Percentiles rank a stretch among this genome's conserved stretches.
phyloP scores from a whole-genome alignment of 2,329 filamentous ascomycete species.

The Alternaria sp. region DNA sequence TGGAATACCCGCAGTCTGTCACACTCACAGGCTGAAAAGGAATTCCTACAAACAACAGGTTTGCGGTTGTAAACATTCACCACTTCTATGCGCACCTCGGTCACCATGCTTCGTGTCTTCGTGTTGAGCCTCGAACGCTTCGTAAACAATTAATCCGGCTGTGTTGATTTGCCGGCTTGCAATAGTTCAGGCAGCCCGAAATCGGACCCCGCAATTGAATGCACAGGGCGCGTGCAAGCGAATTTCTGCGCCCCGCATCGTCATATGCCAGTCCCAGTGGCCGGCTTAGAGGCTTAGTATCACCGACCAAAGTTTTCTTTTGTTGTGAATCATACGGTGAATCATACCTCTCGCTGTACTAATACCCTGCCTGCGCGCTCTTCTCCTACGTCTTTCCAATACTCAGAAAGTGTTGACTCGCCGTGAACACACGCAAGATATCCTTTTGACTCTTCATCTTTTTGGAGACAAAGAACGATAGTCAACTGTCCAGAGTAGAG shows the following conservation, averaged over 20 bases:
- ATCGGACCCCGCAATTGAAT: constrained; percentile 21
- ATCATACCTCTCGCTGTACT: constrained; percentile 18
- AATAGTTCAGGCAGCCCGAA: constrained; percentile 14
- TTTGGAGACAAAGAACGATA: not conserved
- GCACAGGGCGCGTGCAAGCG: constrained; percentile 19
- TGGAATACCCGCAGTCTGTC: constrained; percentile 17
- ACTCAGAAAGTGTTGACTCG: not conserved
- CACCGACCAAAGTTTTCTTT: constrained; percentile 26
- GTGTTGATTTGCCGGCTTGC: constrained; percentile 2
- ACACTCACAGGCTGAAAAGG: constrained; percentile 2
- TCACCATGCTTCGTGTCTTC: not conserved
- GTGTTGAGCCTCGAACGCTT: not conserved
- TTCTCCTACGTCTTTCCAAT: not conserved
- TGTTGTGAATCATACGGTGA: constrained; percentile 29
- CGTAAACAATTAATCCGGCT: constrained; percentile 3
- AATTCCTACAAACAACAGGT: not conserved
- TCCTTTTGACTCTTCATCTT: constrained; percentile 1
- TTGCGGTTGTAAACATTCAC: not conserved
- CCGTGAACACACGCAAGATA: not conserved
- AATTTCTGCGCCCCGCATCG: constrained; percentile 25
- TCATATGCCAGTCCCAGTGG: constrained; percentile 20
- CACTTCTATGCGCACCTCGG: constrained; percentile 5
- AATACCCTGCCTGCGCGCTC: constrained; percentile 7
- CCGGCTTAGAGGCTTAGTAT: constrained; percentile 15
- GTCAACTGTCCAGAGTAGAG: not conserved